These are phyloP conservation scores for Cutaneotrichosporon cutaneum DNA, from an alignment of 1,284 basidiomycete species.

Conservation along the genomic window DNA sequence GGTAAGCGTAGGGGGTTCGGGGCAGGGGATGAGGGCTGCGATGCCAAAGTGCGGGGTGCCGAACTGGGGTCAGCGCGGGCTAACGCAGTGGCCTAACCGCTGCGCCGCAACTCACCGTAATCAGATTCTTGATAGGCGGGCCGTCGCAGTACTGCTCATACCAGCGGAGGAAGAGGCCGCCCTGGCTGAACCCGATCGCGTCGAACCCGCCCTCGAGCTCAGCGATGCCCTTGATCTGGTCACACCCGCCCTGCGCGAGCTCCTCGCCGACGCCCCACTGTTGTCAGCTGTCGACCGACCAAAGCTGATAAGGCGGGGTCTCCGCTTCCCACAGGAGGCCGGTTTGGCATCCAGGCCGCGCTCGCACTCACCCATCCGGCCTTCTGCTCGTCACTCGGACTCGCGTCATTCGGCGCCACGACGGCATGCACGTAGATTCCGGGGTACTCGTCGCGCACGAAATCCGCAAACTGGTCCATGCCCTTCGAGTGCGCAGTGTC, in stretches of 20 bases:
- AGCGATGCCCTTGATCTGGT: slow-evolving; percentile 10
- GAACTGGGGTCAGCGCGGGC: slow-evolving; percentile 54
- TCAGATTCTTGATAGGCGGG: slow-evolving; percentile 75
- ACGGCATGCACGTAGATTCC: slow-evolving; percentile 85
- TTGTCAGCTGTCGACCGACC: neutral
- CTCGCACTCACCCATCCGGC: slow-evolving; percentile 70
- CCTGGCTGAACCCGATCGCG: slow-evolving; percentile 90
- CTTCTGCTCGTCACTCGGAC: slow-evolving; percentile 64
- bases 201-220: slow-evolving; percentile 60
- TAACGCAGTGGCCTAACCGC: too few species aligned
- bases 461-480: slow-evolving; percentile 62
- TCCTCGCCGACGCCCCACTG: slow-evolving; percentile 47
- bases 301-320: too few species aligned
- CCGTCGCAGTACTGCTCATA: slow-evolving; percentile 81
- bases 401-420: slow-evolving; percentile 65
- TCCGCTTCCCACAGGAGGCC: neutral
- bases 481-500: slow-evolving; percentile 56
- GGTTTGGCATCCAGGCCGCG: neutral
- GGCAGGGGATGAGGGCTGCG: slow-evolving; percentile 50
- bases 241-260: slow-evolving; percentile 26
- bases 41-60: slow-evolving; percentile 53
- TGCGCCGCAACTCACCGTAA: slow-evolving; percentile 75
- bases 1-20: slow-evolving; percentile 53
- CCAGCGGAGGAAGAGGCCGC: slow-evolving; percentile 87
- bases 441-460: slow-evolving; percentile 69